Conservation (phyloP, 305 asterid species). For the Fraxinus sp. region DNA sequence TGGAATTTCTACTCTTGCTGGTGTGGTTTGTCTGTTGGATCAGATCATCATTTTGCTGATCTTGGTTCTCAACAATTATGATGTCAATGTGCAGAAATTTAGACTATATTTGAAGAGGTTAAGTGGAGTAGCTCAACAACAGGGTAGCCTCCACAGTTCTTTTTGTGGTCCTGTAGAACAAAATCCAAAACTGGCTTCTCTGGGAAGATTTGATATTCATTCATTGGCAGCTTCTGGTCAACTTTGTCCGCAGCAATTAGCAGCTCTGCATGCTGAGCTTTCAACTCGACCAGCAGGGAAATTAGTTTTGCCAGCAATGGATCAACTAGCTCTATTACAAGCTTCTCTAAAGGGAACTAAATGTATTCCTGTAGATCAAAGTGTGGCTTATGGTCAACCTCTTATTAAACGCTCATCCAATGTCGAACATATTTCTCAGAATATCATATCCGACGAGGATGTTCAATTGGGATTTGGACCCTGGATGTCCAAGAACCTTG, state of each 20-base stretch:
- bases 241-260: conserved; percentile 62
- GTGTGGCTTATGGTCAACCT: conserved; percentile 54
- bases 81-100: conserved; percentile 60
- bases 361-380: conserved; percentile 44
- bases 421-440: conserved; percentile 43
- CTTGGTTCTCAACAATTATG: conserved; percentile 24
- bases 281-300: conserved; percentile 51
- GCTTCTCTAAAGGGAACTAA: conserved; percentile 55
- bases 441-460: conserved; percentile 37
- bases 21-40: conserved; percentile 6
- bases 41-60: conserved; percentile 11
- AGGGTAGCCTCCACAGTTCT: conserved; percentile 52
- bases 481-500: conserved; percentile 46
- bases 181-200: conserved; percentile 49
- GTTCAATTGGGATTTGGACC: conserved; percentile 42
- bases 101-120: conserved; percentile 74
- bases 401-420: conserved; percentile 51
- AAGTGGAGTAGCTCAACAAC: conserved; percentile 73
- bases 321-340: conserved; percentile 51
- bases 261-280: conserved; percentile 65
- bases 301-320: conserved; percentile 54
- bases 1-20: neutral
- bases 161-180: conserved; percentile 63
- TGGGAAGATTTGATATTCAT: conserved; percentile 63
- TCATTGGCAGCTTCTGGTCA: conserved; percentile 68